These are phyloP conservation scores for Populus alba DNA, from an alignment of 345 rosid genomes.

Conservation along the genomic window DNA sequence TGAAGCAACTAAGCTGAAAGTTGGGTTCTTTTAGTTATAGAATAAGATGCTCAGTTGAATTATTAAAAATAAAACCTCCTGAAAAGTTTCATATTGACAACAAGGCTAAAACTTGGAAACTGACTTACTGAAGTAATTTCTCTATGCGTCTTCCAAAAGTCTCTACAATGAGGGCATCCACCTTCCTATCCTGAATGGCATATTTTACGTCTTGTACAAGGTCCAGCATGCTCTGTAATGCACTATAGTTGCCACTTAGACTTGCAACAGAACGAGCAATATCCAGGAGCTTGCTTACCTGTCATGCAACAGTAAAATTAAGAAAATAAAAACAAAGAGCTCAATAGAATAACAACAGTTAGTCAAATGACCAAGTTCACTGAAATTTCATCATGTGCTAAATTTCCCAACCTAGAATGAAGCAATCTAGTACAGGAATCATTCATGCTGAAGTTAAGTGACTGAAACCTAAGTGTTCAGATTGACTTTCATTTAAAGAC, in stretches of 20 bases:
- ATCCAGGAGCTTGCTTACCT: constrained; percentile 73
- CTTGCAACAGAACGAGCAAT: constrained; percentile 77
- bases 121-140: constrained; percentile 81
- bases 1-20: constrained; percentile 2
- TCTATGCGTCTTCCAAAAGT: constrained; percentile 96
- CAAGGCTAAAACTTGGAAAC: not conserved
- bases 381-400: not conserved
- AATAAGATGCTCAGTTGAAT: not conserved
- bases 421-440: not conserved
- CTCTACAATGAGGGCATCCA: constrained; percentile 92
- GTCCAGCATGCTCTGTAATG: constrained; percentile 74
- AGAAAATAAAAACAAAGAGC: not conserved
- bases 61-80: not conserved
- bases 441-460: not conserved
- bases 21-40: not conserved
- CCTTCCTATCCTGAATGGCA: constrained; percentile 87
- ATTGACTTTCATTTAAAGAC: not conserved
- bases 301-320: constrained; percentile 28
- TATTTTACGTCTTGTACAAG: constrained; percentile 80
- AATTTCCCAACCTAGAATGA: not conserved
- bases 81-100: not conserved
- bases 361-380: not conserved
- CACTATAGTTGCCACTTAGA: constrained; percentile 56
- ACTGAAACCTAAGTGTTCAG: not conserved
- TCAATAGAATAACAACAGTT: constrained; percentile 7